These are phyloP conservation scores for Pseudocercospora vitis DNA, from an alignment of 2,329 filamentous ascomycete species.

Conservation along the genomic window DNA sequence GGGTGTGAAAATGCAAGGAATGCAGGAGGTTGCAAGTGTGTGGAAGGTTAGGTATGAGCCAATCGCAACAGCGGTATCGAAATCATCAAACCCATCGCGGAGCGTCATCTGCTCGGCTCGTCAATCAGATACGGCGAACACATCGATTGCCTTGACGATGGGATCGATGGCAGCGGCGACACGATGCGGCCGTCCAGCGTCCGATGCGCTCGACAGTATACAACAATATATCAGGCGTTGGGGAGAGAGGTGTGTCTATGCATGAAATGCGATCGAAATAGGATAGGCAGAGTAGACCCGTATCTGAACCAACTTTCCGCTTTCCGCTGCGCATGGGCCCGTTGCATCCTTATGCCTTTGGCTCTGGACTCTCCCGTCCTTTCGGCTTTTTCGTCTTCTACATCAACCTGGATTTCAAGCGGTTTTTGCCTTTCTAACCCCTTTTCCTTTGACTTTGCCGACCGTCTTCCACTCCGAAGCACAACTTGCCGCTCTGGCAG, in stretches of 20 bases:
- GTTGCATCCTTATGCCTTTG: background rate
- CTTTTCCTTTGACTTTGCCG: background rate
- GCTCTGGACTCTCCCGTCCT: background rate
- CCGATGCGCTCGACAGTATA: no score
- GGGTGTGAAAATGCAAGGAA: background rate
- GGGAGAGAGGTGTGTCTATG: background rate
- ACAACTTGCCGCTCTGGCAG: background rate
- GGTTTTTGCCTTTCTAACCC: background rate
- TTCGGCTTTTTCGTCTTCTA: background rate
- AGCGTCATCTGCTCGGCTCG: constrained; percentile 3
- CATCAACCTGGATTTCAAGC: background rate
- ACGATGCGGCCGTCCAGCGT: no score
- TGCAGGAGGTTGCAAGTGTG: background rate
- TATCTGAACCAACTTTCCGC: no score
- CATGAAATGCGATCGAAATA: background rate
- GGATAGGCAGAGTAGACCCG: no score
- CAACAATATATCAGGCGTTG: background rate
- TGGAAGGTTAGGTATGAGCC: background rate
- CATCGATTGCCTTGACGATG: no score
- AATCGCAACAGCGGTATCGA: no score
- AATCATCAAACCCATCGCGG: background rate
- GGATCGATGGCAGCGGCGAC: no score
- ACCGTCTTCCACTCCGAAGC: background rate
- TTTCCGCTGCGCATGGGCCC: no score
- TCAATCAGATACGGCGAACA: background rate